Percentiles rank a stretch among this genome's conserved stretches.
These are phyloP conservation scores for Debaryomyces sp. DNA, from an alignment of 1,139 yeast species.

Conservation along the genomic window DNA sequence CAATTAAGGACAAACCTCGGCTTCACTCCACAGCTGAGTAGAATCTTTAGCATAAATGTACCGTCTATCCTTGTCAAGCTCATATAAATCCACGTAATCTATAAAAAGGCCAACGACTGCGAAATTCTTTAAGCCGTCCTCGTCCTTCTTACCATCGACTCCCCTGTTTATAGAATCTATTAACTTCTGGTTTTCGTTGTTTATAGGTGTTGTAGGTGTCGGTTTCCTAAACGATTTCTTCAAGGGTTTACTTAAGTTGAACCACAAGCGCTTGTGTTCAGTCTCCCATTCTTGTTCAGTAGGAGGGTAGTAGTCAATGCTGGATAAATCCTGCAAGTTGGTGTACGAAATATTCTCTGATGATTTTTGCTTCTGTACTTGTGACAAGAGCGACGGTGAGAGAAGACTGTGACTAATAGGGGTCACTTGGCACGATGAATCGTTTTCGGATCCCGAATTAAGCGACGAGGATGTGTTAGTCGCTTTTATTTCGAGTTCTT, in stretches of 20 bases:
- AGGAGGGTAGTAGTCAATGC: constrained; percentile 47
- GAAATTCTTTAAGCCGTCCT: constrained; percentile 68
- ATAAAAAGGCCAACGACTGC: constrained; percentile 70
- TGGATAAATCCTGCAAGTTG: constrained; percentile 28
- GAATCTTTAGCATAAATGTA: constrained; percentile 55
- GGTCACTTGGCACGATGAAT: constrained; percentile 2
- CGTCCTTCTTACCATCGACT: constrained; percentile 79
- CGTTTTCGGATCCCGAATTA: neutral
- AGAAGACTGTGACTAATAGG: constrained; percentile 9
- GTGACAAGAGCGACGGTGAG: constrained; percentile 7
- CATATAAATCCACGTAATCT: constrained; percentile 72
- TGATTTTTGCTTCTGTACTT: constrained; percentile 13
- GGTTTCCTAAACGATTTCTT: constrained; percentile 75
- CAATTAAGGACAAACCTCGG: constrained; percentile 71
- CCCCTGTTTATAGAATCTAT: constrained; percentile 78
- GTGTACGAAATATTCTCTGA: constrained; percentile 30
- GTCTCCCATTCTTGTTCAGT: constrained; percentile 62
- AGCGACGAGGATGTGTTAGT: constrained; percentile 2
- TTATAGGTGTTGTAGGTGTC: constrained; percentile 61
- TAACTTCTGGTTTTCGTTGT: constrained; percentile 56
- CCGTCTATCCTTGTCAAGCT: constrained; percentile 60
- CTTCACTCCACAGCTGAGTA: constrained; percentile 71
- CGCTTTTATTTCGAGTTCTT: constrained; percentile 1
- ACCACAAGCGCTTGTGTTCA: constrained; percentile 71
- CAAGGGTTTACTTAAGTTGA: constrained; percentile 53